phyloP scores from a whole-genome alignment of 2,329 filamentous ascomycete genomes.

The Alternaria solani region DNA sequence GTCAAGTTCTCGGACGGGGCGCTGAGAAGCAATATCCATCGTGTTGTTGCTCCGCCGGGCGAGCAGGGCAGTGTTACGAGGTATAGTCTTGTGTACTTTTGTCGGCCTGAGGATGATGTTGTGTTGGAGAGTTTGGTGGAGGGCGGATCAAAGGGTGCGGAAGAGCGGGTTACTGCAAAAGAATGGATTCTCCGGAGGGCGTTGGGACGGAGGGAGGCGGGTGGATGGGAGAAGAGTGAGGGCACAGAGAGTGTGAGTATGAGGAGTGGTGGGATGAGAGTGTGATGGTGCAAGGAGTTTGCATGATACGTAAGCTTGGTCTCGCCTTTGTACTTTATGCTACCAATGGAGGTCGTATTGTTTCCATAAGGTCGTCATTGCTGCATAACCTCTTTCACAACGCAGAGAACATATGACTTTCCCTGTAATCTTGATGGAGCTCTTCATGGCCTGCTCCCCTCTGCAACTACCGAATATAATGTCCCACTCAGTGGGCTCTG shows the following conservation, averaged over 20 bases:
- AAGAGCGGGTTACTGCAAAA: slow-evolving; percentile 50
- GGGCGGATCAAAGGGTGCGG: slow-evolving; percentile 27
- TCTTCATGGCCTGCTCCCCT: too few relatives aligned
- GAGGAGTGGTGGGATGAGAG: slow-evolving; percentile 21
- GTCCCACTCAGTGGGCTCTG: too few relatives aligned
- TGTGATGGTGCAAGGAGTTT: too few relatives aligned
- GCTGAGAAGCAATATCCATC: slow-evolving; percentile 56
- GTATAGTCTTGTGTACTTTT: slow-evolving; percentile 65
- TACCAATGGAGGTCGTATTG: too few relatives aligned
- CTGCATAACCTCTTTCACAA: too few relatives aligned
- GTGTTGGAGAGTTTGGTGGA: slow-evolving; percentile 40
- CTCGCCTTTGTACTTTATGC: too few relatives aligned
- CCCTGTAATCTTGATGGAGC: too few relatives aligned
- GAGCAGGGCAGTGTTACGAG: slow-evolving; percentile 51
- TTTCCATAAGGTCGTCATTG: too few relatives aligned
- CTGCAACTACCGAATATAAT: too few relatives aligned
- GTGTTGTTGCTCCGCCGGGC: slow-evolving; percentile 60
- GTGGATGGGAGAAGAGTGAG: slow-evolving; percentile 42
- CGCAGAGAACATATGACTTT: too few relatives aligned
- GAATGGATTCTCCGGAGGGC: slow-evolving; percentile 55
- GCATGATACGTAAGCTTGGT: too few relatives aligned
- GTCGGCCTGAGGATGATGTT: slow-evolving; percentile 54
- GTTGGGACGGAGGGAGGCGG: slow-evolving; percentile 39
- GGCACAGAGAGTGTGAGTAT: slow-evolving; percentile 44
- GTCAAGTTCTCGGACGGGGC: slow-evolving; percentile 55